Conservation (phyloP, 495 filamentous ascomycete species). For the Opeltia flavorubescens region DNA sequence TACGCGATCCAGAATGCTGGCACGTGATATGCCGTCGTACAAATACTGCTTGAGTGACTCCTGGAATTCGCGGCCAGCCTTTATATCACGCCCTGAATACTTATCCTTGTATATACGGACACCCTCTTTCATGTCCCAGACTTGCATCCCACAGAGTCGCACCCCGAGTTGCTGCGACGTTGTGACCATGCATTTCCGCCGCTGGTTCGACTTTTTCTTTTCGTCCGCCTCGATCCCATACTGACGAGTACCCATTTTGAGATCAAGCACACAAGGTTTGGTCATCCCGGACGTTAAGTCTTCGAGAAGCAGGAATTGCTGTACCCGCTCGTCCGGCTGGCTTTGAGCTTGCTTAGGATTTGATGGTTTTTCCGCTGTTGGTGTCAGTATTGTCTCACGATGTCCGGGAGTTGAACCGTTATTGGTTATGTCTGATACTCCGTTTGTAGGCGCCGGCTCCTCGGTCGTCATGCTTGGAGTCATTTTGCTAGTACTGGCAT, state of each 20-base stretch:
- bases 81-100: conserved; percentile 84
- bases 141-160: conserved; percentile 87
- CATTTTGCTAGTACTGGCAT: conserved; percentile 4
- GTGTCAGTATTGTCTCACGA: neutral
- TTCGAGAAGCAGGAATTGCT: conserved; percentile 91
- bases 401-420: neutral
- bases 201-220: conserved; percentile 86
- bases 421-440: neutral
- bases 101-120: conserved; percentile 88
- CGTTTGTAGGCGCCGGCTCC: neutral
- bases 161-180: conserved; percentile 88
- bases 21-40: conserved; percentile 73
- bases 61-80: conserved; percentile 82
- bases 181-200: conserved; percentile 79
- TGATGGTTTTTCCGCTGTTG: conserved; percentile 23
- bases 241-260: conserved; percentile 99
- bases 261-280: conserved; percentile 85
- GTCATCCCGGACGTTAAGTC: conserved; percentile 96
- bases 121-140: conserved; percentile 77
- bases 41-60: conserved; percentile 78
- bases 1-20: conserved; percentile 68
- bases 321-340: conserved; percentile 54
- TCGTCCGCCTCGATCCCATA: conserved; percentile 89
- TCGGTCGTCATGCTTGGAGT: neutral
- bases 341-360: conserved; percentile 76